Evolutionary conservation across 73 alveolate species (phyloP).

Genomic region (Durusdinium trenchii): DNA sequence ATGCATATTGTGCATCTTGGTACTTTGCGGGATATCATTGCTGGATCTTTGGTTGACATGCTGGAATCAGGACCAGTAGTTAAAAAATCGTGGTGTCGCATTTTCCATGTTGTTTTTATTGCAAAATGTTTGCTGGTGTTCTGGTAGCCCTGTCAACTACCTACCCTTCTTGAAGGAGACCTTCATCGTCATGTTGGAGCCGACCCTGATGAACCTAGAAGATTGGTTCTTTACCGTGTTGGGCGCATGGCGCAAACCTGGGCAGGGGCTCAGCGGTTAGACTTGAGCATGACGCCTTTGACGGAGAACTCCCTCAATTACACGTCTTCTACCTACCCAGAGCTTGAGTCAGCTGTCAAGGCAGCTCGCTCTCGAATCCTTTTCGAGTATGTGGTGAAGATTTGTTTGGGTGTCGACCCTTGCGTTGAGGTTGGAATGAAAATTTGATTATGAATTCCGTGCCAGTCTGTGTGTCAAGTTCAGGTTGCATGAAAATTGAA

Average conservation of each 20-base stretch:
- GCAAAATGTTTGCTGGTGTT: not conserved
- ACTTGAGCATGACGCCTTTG: not conserved
- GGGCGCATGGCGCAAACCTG: not conserved
- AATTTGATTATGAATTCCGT: not conserved
- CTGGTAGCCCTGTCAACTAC: not conserved
- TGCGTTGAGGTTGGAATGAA: not conserved
- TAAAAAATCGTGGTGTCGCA: not conserved
- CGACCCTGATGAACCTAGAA: not conserved
- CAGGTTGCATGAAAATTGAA: not conserved
- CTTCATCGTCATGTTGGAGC: not conserved
- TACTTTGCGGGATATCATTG: not conserved
- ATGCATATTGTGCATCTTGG: slow-evolving; percentile 43
- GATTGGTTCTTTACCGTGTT: not conserved
- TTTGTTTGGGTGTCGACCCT: not conserved
- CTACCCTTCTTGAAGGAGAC: not conserved
- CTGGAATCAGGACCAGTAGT: not conserved
- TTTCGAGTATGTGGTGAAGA: slow-evolving; percentile 4
- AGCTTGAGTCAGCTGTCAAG: not conserved
- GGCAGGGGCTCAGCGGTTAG: not conserved
- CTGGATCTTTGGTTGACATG: not conserved
- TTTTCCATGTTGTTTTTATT: not conserved
- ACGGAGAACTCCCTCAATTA: not conserved
- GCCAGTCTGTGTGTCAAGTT: not conserved
- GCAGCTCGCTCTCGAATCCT: slow-evolving; percentile 6
- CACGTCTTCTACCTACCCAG: not conserved